phyloP scores from a whole-genome alignment of 2,329 filamentous ascomycete genomes.

The Fusarium cicatricum region DNA sequence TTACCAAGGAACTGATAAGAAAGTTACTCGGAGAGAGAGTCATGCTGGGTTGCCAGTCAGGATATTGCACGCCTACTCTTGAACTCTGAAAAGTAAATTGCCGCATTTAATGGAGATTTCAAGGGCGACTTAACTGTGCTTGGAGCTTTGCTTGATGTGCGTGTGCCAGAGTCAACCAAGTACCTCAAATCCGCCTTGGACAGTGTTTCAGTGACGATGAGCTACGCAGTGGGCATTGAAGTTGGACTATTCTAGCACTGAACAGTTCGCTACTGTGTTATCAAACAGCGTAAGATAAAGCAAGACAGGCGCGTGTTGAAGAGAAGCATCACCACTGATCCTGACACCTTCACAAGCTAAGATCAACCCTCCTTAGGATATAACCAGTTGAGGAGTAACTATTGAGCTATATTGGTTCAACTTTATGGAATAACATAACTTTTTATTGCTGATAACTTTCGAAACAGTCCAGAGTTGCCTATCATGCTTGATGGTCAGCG shows the following conservation, averaged over 20 bases:
- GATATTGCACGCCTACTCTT: constrained; percentile 13
- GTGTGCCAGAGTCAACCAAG: not conserved
- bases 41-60: constrained; percentile 19
- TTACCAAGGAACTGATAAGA: constrained; percentile 21
- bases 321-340: too few species aligned
- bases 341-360: too few species aligned
- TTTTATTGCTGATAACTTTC: too few species aligned
- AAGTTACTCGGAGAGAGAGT: constrained; percentile 18
- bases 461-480: too few species aligned
- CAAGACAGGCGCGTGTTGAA: too few species aligned
- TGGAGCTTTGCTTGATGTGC: not conserved
- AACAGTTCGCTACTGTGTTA: constrained; percentile 6
- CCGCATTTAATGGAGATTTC: constrained; percentile 15
- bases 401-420: too few species aligned
- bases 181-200: constrained; percentile 7
- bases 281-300: too few species aligned
- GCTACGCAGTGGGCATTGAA: constrained; percentile 10
- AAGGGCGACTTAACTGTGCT: constrained; percentile 12
- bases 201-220: not conserved
- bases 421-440: not conserved
- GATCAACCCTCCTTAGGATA: too few species aligned
- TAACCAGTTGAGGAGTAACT: too few species aligned
- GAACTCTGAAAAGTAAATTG: constrained; percentile 5
- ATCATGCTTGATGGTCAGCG: constrained; percentile 6
- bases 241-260: not conserved